These are phyloP conservation scores for Globisporangium splendens DNA, from an alignment of 352 stramenopile species.

Conservation along the genomic window DNA sequence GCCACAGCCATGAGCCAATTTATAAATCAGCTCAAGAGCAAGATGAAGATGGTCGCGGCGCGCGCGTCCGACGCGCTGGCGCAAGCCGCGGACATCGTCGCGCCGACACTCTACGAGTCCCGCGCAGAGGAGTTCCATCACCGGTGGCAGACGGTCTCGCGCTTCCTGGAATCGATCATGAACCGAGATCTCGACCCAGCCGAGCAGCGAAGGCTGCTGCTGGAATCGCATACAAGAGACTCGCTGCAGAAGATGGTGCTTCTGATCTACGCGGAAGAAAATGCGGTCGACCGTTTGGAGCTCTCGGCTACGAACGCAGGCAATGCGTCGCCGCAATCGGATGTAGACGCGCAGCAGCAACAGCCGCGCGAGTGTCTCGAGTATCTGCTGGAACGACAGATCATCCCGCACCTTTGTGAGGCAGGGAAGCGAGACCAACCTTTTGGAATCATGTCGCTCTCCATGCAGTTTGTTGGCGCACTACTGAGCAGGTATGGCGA, in stretches of 20 bases:
- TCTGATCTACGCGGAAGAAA: slow-evolving; percentile 84
- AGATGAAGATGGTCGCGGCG: slow-evolving; percentile 71
- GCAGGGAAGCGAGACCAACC: slow-evolving; percentile 65
- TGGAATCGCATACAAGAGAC: slow-evolving; percentile 79
- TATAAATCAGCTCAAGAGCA: slow-evolving; percentile 76
- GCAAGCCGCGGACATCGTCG: slow-evolving; percentile 76
- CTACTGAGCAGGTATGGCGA: slow-evolving; percentile 50
- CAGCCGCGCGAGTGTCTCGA: slow-evolving; percentile 69
- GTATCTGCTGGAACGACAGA: slow-evolving; percentile 81
- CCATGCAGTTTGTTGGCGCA: slow-evolving; percentile 79
- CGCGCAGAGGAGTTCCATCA: slow-evolving; percentile 84
- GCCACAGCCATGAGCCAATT: slow-evolving; percentile 15
- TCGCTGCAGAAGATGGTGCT: slow-evolving; percentile 84
- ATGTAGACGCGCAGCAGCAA: slow-evolving; percentile 24
- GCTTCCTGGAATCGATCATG: slow-evolving; percentile 73
- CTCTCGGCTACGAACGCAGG: slow-evolving; percentile 35
- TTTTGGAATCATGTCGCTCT: slow-evolving; percentile 80
- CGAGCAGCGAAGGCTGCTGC: slow-evolving; percentile 72
- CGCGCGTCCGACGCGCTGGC: slow-evolving; percentile 67
- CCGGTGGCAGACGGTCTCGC: slow-evolving; percentile 71
- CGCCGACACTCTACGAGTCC: slow-evolving; percentile 80
- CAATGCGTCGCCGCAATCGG: slow-evolving; percentile 12
- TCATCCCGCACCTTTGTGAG: slow-evolving; percentile 78
- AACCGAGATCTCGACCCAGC: slow-evolving; percentile 55
- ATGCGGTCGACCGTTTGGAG: slow-evolving; percentile 64